Percentiles rank a stretch among this genome's conserved stretches.
phyloP scores from a whole-genome alignment of 1,139 yeast species.

The Blastobotrys ciferrii region DNA sequence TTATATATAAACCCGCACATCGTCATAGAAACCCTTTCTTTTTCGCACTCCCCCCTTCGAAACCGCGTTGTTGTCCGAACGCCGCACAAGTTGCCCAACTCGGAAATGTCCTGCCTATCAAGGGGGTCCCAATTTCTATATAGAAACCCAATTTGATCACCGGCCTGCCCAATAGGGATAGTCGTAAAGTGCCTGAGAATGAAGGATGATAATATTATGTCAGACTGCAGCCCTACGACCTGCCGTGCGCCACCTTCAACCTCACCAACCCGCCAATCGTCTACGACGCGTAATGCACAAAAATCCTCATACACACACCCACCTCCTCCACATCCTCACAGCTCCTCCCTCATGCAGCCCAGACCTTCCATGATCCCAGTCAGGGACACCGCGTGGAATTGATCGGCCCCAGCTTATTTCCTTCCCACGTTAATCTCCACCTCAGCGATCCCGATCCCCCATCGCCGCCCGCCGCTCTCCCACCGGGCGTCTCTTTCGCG shows the following conservation, averaged over 20 bases:
- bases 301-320: neutral
- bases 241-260: neutral
- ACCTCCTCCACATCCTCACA: neutral
- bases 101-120: neutral
- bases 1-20: neutral
- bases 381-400: neutral
- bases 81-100: neutral
- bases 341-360: neutral
- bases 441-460: neutral
- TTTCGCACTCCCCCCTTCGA: neutral
- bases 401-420: neutral
- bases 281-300: neutral
- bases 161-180: conserved; percentile 3
- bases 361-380: conserved; percentile 1
- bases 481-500: neutral
- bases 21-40: neutral
- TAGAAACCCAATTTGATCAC: neutral
- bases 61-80: neutral
- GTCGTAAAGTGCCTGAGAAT: conserved; percentile 1
- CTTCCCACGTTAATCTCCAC: neutral
- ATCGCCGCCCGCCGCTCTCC: neutral
- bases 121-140: neutral
- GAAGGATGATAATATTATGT: conserved; percentile 7
- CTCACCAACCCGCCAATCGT: too few species aligned
- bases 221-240: neutral